These are phyloP conservation scores for Penicillium hesseltinei DNA, from an alignment of 2,329 filamentous ascomycete species.

Conservation along the genomic window DNA sequence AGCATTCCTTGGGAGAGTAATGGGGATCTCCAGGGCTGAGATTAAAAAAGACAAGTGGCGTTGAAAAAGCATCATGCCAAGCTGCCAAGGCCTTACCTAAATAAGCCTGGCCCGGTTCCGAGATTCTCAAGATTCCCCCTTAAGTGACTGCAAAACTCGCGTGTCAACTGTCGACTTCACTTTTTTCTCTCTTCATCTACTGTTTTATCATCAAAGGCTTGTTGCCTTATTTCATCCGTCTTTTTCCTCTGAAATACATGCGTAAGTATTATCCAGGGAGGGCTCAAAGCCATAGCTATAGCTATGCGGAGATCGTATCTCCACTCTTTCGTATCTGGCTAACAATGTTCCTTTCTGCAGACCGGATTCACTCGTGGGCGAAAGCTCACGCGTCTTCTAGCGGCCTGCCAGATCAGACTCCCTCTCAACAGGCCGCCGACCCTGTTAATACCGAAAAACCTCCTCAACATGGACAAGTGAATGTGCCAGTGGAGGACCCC, in stretches of 20 bases:
- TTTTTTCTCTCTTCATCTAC: neutral
- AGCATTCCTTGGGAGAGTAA: neutral
- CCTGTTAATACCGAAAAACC: slow-evolving; percentile 8
- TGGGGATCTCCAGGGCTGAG: neutral
- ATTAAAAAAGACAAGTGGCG: neutral
- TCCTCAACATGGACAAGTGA: slow-evolving; percentile 33
- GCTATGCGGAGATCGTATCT: neutral
- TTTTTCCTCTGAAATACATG: slow-evolving; percentile 35
- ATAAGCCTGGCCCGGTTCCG: slow-evolving; percentile 7
- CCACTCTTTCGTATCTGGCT: slow-evolving; percentile 9
- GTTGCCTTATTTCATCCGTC: slow-evolving; percentile 19
- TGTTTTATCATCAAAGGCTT: slow-evolving; percentile 13
- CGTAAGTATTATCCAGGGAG: slow-evolving; percentile 25
- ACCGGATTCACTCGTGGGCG: slow-evolving; percentile 42
- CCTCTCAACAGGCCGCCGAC: slow-evolving; percentile 2
- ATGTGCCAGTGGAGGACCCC: slow-evolving; percentile 16
- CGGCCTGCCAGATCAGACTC: slow-evolving; percentile 8
- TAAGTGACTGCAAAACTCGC: neutral
- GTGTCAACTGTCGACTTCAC: neutral
- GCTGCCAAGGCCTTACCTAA: slow-evolving; percentile 17
- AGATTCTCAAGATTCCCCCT: neutral
- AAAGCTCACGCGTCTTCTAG: slow-evolving; percentile 39
- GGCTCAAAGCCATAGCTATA: neutral
- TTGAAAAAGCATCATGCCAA: slow-evolving; percentile 8
- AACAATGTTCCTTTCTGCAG: slow-evolving; percentile 16